phyloP scores from a whole-genome alignment of 2,329 filamentous ascomycete species.

The Teratosphaeria epicoccoides region DNA sequence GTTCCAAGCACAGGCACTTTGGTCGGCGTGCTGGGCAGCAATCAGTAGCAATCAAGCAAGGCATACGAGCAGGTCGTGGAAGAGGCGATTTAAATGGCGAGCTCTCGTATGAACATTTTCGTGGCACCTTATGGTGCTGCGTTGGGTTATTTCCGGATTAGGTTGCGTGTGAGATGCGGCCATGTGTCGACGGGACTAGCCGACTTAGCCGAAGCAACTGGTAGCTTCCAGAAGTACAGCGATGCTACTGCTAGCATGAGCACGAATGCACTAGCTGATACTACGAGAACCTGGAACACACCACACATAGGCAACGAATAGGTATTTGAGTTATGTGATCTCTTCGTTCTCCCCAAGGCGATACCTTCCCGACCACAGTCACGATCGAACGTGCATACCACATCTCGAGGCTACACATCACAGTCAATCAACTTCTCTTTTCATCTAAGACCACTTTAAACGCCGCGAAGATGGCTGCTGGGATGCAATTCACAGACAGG shows the following conservation, averaged over 20 bases:
- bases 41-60: too few species aligned
- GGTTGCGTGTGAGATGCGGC: neutral
- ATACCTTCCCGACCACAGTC: neutral
- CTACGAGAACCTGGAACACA: neutral
- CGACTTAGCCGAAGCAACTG: neutral
- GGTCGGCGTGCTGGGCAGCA: too few species aligned
- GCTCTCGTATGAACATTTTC: too few species aligned
- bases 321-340: neutral
- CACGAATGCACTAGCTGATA: neutral
- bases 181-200: neutral
- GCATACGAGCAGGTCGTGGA: too few species aligned
- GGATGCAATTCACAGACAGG: constrained; percentile 88
- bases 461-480: constrained; percentile 51
- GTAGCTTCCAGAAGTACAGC: neutral
- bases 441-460: neutral
- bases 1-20: too few species aligned
- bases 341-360: neutral
- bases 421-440: neutral
- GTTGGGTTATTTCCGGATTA: too few species aligned
- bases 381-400: neutral
- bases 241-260: neutral
- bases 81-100: too few species aligned
- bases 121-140: too few species aligned
- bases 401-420: neutral
- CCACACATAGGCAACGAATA: neutral